A percentile compares a stretch with the other conserved stretches of the same genome.
These are phyloP conservation scores for Melaleuca alternifolia DNA, from an alignment of 345 rosid species.

Conservation along the genomic window DNA sequence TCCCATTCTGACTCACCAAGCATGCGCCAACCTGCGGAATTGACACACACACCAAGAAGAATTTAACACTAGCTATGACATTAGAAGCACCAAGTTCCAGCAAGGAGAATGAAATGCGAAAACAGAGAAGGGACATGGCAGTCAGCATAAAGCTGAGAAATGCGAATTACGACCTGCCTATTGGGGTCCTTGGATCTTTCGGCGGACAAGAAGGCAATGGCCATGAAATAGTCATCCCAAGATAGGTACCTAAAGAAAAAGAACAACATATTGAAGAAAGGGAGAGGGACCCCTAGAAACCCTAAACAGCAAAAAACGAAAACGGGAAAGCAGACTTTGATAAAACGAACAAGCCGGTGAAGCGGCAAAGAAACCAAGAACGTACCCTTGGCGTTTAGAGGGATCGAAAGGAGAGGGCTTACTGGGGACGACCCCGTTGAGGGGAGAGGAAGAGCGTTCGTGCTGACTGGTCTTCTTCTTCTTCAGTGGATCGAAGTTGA, in stretches of 20 bases:
- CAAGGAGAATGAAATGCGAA: background rate
- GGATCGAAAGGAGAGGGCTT: constrained; percentile 58
- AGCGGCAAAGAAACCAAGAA: background rate
- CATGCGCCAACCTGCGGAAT: constrained; percentile 79
- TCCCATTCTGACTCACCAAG: constrained; percentile 77
- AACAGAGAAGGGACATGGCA: background rate
- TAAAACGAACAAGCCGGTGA: background rate
- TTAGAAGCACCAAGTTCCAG: background rate
- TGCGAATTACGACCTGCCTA: constrained; percentile 61
- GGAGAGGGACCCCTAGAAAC: background rate
- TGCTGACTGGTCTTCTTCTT: background rate
- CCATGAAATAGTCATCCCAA: constrained; percentile 98
- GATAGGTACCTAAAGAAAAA: constrained; percentile 44
- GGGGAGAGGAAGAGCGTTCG: constrained; percentile 1
- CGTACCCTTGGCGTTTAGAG: constrained; percentile 69
- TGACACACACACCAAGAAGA: background rate
- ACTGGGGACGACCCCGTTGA: constrained; percentile 22
- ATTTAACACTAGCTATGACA: background rate
- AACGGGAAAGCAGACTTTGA: background rate
- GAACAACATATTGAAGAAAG: background rate
- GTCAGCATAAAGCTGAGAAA: background rate
- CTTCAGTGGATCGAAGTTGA: constrained; percentile 12
- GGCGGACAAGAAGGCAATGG: constrained; percentile 75
- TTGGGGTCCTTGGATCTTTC: constrained; percentile 90
- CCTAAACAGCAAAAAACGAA: background rate